phyloP scores from a whole-genome alignment of 2,329 filamentous ascomycete species.

The Fusarium sp. region DNA sequence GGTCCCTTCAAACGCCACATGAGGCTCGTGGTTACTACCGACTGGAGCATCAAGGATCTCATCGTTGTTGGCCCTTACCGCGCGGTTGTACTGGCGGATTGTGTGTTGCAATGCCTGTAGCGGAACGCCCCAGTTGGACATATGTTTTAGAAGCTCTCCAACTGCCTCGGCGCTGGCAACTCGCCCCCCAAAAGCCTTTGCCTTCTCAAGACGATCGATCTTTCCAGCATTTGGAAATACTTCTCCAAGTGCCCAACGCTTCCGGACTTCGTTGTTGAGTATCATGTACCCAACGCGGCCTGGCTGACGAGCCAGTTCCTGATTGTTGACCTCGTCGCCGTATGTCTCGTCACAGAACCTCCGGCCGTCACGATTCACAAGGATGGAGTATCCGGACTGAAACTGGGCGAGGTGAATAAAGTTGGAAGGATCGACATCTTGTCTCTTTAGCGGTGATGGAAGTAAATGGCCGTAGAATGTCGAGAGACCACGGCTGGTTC shows the following conservation, averaged over 20 bases:
- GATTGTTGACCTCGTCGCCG: slow-evolving; percentile 29
- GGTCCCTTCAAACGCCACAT: slow-evolving; percentile 10
- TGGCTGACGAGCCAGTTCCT: slow-evolving; percentile 23
- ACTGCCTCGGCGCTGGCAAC: slow-evolving; percentile 14
- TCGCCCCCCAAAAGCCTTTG: slow-evolving; percentile 22
- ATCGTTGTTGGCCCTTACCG: not conserved
- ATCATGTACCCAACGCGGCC: slow-evolving; percentile 26
- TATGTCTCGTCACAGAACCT: slow-evolving; percentile 32
- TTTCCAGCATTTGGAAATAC: slow-evolving; percentile 25
- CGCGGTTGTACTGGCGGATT: slow-evolving; percentile 9
- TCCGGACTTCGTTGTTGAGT: slow-evolving; percentile 20
- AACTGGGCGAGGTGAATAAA: slow-evolving; percentile 31
- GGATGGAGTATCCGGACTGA: slow-evolving; percentile 23
- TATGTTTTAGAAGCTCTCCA: slow-evolving; percentile 9
- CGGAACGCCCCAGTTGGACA: slow-evolving; percentile 21
- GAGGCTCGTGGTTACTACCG: slow-evolving; percentile 16
- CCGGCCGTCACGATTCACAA: slow-evolving; percentile 16
- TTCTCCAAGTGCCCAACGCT: slow-evolving; percentile 21
- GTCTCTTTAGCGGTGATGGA: slow-evolving; percentile 17
- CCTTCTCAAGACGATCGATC: slow-evolving; percentile 29
- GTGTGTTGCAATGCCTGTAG: slow-evolving; percentile 4
- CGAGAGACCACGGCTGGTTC: slow-evolving; percentile 20
- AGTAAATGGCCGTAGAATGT: slow-evolving; percentile 28
- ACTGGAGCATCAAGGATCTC: slow-evolving; percentile 12
- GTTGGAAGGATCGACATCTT: slow-evolving; percentile 18